Conservation (phyloP, 2,329 filamentous ascomycete genomes). For the Xenoacremonium recifei region DNA sequence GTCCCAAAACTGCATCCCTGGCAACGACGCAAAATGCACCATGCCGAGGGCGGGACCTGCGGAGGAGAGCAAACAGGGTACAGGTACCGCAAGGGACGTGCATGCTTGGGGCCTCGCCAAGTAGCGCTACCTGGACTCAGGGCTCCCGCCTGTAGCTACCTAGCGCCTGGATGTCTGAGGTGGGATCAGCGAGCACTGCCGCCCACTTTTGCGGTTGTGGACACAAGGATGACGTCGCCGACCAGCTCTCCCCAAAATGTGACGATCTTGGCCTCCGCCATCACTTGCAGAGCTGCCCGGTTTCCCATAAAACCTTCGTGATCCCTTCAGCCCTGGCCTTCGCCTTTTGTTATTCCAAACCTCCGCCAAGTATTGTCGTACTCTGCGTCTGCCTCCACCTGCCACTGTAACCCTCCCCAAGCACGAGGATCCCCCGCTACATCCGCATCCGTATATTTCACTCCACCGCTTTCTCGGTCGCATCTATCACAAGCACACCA, state of each 20-base stretch:
- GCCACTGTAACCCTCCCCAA: no score
- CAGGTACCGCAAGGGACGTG: no score
- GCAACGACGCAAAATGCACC: background rate
- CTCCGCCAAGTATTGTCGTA: slow-evolving; percentile 10
- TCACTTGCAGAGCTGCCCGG: slow-evolving; percentile 20
- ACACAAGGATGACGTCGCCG: slow-evolving; percentile 25
- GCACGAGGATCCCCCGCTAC: no score
- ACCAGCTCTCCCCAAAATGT: slow-evolving; percentile 20
- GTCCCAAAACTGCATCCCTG: background rate
- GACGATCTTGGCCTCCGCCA: slow-evolving; percentile 30
- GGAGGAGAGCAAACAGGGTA: no score
- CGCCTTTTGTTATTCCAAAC: slow-evolving; percentile 17
- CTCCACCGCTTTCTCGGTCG: slow-evolving; percentile 14
- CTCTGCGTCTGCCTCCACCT: no score
- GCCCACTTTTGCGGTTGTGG: slow-evolving; percentile 21
- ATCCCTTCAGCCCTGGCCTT: background rate
- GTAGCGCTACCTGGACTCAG: background rate
- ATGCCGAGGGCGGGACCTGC: background rate
- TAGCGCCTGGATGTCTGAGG: background rate
- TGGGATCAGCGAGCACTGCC: slow-evolving; percentile 11
- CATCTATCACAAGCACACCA: slow-evolving; percentile 9
- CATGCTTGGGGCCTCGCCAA: no score
- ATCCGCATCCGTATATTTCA: slow-evolving; percentile 10
- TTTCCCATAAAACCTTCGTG: slow-evolving; percentile 25
- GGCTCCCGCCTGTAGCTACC: slow-evolving; percentile 5